Evolutionary conservation across 208 protist species (phyloP).

Genomic region (Blastocrithidia nonstop): DNA sequence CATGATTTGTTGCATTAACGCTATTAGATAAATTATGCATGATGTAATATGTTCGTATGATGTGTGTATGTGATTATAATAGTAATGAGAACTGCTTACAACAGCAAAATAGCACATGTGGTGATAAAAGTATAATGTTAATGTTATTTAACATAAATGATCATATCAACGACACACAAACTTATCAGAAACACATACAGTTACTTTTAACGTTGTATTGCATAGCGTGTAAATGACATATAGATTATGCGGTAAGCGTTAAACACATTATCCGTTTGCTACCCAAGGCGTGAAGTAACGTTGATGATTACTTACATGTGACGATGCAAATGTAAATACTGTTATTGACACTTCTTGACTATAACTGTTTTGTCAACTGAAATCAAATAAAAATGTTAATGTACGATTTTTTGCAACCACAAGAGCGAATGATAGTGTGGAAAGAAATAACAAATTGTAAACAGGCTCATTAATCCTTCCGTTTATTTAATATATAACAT

Average conservation of each 20-base stretch:
- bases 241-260: conserved; percentile 41
- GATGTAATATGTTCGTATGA: conserved; percentile 17
- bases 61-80: too few species aligned
- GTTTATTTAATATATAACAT: not conserved
- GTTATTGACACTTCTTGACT: conserved; percentile 24
- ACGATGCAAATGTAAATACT: conserved; percentile 12
- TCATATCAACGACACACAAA: not conserved
- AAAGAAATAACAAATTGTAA: not conserved
- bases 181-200: conserved; percentile 6
- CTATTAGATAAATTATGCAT: conserved; percentile 55
- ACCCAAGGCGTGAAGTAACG: conserved; percentile 10
- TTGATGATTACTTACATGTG: conserved; percentile 3
- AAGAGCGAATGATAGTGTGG: conserved; percentile 20
- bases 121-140: too few species aligned
- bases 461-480: too few species aligned
- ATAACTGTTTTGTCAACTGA: conserved; percentile 22
- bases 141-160: not conserved
- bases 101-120: too few species aligned
- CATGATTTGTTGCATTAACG: conserved; percentile 64
- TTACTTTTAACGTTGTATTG: conserved; percentile 45
- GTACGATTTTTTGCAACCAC: conserved; percentile 27
- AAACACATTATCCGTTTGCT: conserved; percentile 36
- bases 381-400: conserved; percentile 18
- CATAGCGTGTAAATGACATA: conserved; percentile 60
- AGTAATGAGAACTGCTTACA: too few species aligned